phyloP scores from a whole-genome alignment of 1,284 basidiomycete genomes.

The Cryptococcus depauperatus region DNA sequence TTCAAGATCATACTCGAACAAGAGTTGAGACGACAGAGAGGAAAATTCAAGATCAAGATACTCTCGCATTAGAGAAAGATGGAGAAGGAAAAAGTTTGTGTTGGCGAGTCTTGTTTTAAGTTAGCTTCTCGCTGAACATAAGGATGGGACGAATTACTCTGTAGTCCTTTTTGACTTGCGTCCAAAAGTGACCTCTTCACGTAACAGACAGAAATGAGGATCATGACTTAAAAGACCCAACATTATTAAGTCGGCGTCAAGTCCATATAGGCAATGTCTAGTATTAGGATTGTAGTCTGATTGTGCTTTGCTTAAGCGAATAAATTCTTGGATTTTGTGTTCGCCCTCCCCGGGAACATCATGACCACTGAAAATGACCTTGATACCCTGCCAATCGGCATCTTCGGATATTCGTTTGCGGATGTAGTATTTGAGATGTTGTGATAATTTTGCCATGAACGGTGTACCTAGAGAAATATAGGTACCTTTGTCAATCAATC shows the following conservation, averaged over 20 bases:
- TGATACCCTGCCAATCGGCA: constrained; percentile 82
- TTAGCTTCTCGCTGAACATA: not conserved
- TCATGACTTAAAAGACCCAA: constrained; percentile 93
- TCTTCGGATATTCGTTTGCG: constrained; percentile 96
- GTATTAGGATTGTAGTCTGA: constrained; percentile 63
- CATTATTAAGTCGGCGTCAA: constrained; percentile 99
- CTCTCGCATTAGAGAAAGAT: constrained; percentile 89
- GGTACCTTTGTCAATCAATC: not conserved
- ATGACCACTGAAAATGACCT: constrained; percentile 95
- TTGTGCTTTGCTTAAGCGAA: constrained; percentile 87
- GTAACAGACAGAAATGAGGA: constrained; percentile 93
- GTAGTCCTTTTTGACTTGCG: constrained; percentile 63
- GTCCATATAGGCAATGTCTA: constrained; percentile 92
- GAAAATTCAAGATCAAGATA: constrained; percentile 94
- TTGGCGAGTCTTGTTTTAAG: constrained; percentile 54
- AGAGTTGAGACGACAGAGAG: constrained; percentile 49
- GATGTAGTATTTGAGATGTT: constrained; percentile 89
- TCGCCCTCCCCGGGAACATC: constrained; percentile 98
- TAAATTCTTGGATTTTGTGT: constrained; percentile 99
- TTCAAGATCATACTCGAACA: constrained; percentile 75
- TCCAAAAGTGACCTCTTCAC: constrained; percentile 98
- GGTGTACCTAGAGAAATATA: constrained; percentile 59
- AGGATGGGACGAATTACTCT: constrained; percentile 49
- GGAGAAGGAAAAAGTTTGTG: constrained; percentile 90
- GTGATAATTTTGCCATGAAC: constrained; percentile 87